Evolutionary conservation across 148 eudicot species (phyloP), one percentile per base, ranked within the genome.

Genomic region (Selenicereus undatus): DNA sequence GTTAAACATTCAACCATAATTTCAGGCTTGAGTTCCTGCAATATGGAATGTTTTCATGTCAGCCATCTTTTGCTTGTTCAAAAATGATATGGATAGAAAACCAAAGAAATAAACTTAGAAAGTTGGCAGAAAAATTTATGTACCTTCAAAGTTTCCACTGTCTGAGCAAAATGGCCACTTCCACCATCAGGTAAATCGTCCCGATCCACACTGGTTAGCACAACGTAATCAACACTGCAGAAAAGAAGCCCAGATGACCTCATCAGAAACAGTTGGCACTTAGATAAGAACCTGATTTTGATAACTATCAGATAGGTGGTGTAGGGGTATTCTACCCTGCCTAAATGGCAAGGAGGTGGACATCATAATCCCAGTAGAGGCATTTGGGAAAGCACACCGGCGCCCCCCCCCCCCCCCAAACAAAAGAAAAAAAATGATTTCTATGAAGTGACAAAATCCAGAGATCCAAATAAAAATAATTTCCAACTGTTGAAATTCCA

Each of bases 101-200:
- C 22, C n/a, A 73, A 71, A 29, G 27, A 70, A 26, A 16, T 22
- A 9, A 45, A 22, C 3, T 29, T 73, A 26, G 42, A 54, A 75
- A 21, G 22, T 50, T 20, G 12, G 22, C 79, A 76, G 75, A 73
- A 30, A 72, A 18, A 50, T 26, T 71, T 27, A 69, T 26, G 32
- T 65, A 90, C 98, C 97, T 95, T 95, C 94, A 95, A 83, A 18
- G 94, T 91, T 87, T 84, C 84, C 51, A 95, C 98, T n/a, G 98
- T 95, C 86, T 92, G 87, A 60, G 96, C 93, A 89, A 95, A 93
- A 90, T 95, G 98, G 75, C 92, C 89, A 82, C 98, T 95, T 68
- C 98, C 98, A 86, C 97, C 98, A 85, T 95, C 98, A 79, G 90
- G 97, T 86, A 95, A 52, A 86, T 95, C 98, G 80, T 95, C 98